Evolutionary conservation across 2,329 filamentous ascomycete species (phyloP).

Genomic region (Tympanopsis confertula): DNA sequence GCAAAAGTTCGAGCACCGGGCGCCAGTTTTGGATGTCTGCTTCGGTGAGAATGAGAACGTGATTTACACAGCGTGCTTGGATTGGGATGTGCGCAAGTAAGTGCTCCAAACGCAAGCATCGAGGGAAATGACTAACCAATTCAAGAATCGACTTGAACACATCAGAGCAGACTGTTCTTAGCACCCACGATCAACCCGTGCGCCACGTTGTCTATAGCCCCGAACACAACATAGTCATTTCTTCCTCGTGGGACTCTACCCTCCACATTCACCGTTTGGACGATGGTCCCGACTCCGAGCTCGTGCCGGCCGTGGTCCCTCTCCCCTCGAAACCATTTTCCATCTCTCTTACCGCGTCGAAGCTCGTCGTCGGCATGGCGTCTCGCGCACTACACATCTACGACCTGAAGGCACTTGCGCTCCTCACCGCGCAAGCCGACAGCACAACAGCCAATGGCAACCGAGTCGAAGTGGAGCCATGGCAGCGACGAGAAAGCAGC

Average conservation of each 20-base stretch:
- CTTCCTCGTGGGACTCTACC: slow-evolving; percentile 60
- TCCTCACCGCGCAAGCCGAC: slow-evolving; percentile 30
- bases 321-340: slow-evolving; percentile 59
- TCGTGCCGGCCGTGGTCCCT: slow-evolving; percentile 33
- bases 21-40: slow-evolving; percentile 81
- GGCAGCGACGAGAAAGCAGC: slow-evolving; percentile 59
- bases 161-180: slow-evolving; percentile 47
- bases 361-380: slow-evolving; percentile 64
- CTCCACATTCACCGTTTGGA: slow-evolving; percentile 50
- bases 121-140: background rate
- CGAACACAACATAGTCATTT: slow-evolving; percentile 48
- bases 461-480: slow-evolving; percentile 35
- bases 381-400: slow-evolving; percentile 59
- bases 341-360: slow-evolving; percentile 43
- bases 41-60: slow-evolving; percentile 75
- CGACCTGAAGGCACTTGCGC: slow-evolving; percentile 45
- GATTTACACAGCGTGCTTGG: slow-evolving; percentile 76
- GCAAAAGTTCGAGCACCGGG: slow-evolving; percentile 66
- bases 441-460: slow-evolving; percentile 16
- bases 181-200: slow-evolving; percentile 49
- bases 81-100: slow-evolving; percentile 72
- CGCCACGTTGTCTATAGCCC: slow-evolving; percentile 54
- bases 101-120: background rate
- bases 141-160: slow-evolving; percentile 46
- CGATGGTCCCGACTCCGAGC: slow-evolving; percentile 10